Conservation (phyloP, 2,329 filamentous ascomycete species). For the Exophiala bonariae region DNA sequence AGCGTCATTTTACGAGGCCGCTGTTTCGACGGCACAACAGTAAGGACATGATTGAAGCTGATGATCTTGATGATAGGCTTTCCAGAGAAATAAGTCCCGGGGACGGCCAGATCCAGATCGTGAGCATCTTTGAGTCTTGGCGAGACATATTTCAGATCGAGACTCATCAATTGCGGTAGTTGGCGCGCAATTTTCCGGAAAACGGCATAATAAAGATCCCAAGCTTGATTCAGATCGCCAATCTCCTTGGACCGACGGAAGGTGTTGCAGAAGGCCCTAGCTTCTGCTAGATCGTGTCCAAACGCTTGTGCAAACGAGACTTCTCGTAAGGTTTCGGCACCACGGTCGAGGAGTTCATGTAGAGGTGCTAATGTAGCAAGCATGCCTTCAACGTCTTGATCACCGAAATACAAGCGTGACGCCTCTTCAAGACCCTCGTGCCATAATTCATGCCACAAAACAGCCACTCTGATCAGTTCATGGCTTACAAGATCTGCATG, state of each 20-base stretch:
- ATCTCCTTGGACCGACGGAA: constrained; percentile 87
- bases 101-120: constrained; percentile 90
- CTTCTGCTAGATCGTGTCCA: constrained; percentile 90
- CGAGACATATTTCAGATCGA: constrained; percentile 96
- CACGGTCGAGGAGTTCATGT: constrained; percentile 86
- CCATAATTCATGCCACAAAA: constrained; percentile 98
- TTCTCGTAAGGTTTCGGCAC: constrained; percentile 89
- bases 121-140: constrained; percentile 84
- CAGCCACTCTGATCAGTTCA: constrained; percentile 93
- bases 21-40: constrained; percentile 96
- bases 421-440: constrained; percentile 97
- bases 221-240: constrained; percentile 94
- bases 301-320: constrained; percentile 98
- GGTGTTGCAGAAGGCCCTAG: constrained; percentile 91
- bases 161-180: constrained; percentile 83
- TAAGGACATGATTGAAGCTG: constrained; percentile 86
- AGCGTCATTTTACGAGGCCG: constrained; percentile 85
- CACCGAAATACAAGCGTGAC: constrained; percentile 92
- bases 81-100: constrained; percentile 84
- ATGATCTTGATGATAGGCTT: constrained; percentile 79
- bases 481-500: constrained; percentile 94
- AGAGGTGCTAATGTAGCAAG: constrained; percentile 85
- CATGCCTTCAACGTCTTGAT: constrained; percentile 98
- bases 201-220: constrained; percentile 98
- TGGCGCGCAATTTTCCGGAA: constrained; percentile 95